Evolutionary conservation across 257 asterid species (phyloP), one percentile per base, ranked within the genome.

Genomic region (Scutellaria barbata): DNA sequence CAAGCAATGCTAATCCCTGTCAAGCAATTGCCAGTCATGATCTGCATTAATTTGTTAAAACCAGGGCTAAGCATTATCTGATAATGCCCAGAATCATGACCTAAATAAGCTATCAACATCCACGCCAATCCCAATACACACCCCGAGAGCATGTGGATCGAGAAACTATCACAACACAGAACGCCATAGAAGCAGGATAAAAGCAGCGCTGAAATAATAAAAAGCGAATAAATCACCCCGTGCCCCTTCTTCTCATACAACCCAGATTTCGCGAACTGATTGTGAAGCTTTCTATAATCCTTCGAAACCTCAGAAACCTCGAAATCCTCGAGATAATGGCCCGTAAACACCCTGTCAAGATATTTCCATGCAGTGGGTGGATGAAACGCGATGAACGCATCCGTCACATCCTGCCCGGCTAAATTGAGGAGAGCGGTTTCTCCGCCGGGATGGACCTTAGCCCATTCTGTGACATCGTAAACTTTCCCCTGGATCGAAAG

Each of bases 1-100:
- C 98, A 92, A 4, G 96, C 98, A 55, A 92, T 92, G 80, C 98
- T 92, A 68, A 92, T 92, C 1, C 98, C 98, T 3, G 97, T 90
- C 8, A 92, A 79, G 17, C 97, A 92, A 74, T 92, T 92, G 0
- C 98, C 98, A 0, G 97, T 68, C 8, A 88, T 67, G 22, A 90
- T 83, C 77, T 92, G 98, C 0, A 85, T 87, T 0, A 87, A 5
- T 68, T 82, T 87, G 67, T 92, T 92, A 57, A 20, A 83, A 1
- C 86, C 83, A 0, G 63, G 71, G 5, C 63, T 80, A 8, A 79
- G 16, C 98, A 92, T 92, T 0, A 92, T 90, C 68, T 73, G 73
- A 43, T 92, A 92, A 73, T 92, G 98, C 17, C 98, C 98, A 3
- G 98, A 90, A 74, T 92, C 98, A 58, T 92, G 98, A 41, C 98